These are phyloP conservation scores for Dactylellina drechsleri DNA, from an alignment of 2,329 filamentous ascomycete genomes.

Conservation along the genomic window DNA sequence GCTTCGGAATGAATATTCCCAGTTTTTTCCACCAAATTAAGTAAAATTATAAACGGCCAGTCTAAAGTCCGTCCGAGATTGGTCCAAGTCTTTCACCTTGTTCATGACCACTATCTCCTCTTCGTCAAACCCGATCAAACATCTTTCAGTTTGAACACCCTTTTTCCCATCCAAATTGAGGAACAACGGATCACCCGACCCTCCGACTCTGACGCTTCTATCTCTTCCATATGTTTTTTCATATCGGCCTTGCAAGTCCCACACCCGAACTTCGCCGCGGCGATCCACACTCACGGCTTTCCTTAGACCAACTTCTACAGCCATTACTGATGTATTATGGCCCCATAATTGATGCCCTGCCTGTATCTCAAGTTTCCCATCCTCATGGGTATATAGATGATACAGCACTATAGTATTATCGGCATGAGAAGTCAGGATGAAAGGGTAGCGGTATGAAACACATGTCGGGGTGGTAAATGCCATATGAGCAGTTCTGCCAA, in stretches of 20 bases:
- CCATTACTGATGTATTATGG: conserved; percentile 87
- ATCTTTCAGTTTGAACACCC: conserved; percentile 66
- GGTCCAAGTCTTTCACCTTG: conserved; percentile 71
- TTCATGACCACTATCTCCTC: conserved; percentile 89
- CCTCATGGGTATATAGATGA: conserved; percentile 77
- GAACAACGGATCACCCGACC: conserved; percentile 55
- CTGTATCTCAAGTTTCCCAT: conserved; percentile 73
- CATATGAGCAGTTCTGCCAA: conserved; percentile 55
- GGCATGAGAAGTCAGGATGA: conserved; percentile 81
- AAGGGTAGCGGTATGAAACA: conserved; percentile 80
- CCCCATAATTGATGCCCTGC: conserved; percentile 83
- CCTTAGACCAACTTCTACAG: conserved; percentile 82
- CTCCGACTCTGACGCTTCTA: conserved; percentile 20
- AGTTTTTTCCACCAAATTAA: conserved; percentile 59
- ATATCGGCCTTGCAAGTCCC: conserved; percentile 79
- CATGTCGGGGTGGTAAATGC: conserved; percentile 66
- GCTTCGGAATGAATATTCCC: too few relatives aligned
- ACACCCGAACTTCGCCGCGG: conserved; percentile 82
- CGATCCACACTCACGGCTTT: conserved; percentile 90
- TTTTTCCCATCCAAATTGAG: conserved; percentile 58
- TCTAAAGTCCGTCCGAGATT: conserved; percentile 66
- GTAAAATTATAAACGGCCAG: conserved; percentile 90
- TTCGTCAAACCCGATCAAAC: conserved; percentile 84
- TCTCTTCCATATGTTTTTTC: conserved; percentile 39
- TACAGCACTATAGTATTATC: conserved; percentile 90